Percentiles rank a stretch among this genome's conserved stretches.
phyloP scores from a whole-genome alignment of 2,329 filamentous ascomycete species.

The Colletotrichum aenigma region DNA sequence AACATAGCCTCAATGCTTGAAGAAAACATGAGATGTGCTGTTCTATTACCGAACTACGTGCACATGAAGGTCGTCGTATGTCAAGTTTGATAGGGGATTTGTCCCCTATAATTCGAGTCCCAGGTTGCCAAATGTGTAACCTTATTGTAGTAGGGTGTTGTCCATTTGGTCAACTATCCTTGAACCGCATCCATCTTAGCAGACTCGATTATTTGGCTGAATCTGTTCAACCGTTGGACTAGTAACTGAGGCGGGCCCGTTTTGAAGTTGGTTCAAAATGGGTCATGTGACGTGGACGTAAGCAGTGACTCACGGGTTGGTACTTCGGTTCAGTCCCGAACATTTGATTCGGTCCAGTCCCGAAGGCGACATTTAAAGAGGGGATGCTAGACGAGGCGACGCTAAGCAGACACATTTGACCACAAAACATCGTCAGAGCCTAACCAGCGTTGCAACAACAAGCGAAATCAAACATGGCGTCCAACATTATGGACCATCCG shows the following conservation, averaged over 20 bases:
- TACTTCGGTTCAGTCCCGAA: neutral
- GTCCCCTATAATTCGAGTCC: neutral
- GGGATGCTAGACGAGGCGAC: neutral
- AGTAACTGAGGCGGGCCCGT: neutral
- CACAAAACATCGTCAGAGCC: accelerated
- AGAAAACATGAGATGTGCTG: neutral
- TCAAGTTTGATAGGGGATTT: neutral
- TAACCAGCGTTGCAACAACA: neutral
- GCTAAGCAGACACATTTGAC: neutral
- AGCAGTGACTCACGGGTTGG: neutral
- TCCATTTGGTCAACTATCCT: neutral
- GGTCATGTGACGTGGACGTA: neutral
- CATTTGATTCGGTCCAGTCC: neutral
- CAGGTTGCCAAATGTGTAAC: neutral
- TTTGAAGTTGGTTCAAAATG: neutral
- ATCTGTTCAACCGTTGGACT: neutral
- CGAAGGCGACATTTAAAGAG: neutral
- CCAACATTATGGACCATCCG: conserved; percentile 17
- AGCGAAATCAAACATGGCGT: neutral
- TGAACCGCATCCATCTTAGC: neutral
- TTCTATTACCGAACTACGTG: neutral
- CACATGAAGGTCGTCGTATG: neutral
- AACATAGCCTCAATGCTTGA: neutral
- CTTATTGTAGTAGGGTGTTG: neutral
- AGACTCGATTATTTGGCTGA: neutral